Evolutionary conservation across 2,329 filamentous ascomycete species (phyloP).

Genomic region (Pseudogymnoascus sp.): DNA sequence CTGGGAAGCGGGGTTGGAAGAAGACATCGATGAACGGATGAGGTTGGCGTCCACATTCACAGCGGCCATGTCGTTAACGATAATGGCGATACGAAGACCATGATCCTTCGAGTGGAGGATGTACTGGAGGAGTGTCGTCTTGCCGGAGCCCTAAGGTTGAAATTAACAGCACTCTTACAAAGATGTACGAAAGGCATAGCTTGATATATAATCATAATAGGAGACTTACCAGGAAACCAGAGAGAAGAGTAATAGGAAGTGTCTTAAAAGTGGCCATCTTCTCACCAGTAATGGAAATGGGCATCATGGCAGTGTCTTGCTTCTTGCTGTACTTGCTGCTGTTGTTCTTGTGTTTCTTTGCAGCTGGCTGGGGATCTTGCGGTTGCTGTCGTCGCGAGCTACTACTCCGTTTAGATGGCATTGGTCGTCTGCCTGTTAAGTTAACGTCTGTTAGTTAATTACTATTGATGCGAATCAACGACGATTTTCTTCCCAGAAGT

Average conservation of each 20-base stretch:
- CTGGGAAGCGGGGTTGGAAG: conserved; percentile 49
- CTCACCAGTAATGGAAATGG: not conserved
- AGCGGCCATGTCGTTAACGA: conserved; percentile 65
- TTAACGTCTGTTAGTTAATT: not conserved
- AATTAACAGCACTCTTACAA: conserved; percentile 11
- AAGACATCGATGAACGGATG: conserved; percentile 60
- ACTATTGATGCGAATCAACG: not conserved
- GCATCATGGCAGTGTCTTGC: not conserved
- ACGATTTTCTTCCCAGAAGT: not conserved
- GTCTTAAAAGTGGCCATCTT: conserved; percentile 18
- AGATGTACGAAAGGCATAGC: not conserved
- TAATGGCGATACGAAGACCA: conserved; percentile 61
- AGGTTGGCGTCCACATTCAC: conserved; percentile 29
- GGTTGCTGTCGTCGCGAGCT: not conserved
- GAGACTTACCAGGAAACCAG: conserved; percentile 46
- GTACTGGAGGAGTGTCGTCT: conserved; percentile 63
- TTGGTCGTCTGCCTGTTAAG: not conserved
- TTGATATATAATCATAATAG: not conserved
- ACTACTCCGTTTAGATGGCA: not conserved
- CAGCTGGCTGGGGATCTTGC: not conserved
- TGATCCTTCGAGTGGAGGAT: conserved; percentile 58
- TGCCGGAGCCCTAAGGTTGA: conserved; percentile 53
- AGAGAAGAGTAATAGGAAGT: conserved; percentile 53
- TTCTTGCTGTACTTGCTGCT: not conserved
- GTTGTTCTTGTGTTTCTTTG: not conserved